These are phyloP conservation scores for Neofusicoccum kwambonambiense DNA, from an alignment of 2,329 filamentous ascomycete genomes.

Conservation along the genomic window DNA sequence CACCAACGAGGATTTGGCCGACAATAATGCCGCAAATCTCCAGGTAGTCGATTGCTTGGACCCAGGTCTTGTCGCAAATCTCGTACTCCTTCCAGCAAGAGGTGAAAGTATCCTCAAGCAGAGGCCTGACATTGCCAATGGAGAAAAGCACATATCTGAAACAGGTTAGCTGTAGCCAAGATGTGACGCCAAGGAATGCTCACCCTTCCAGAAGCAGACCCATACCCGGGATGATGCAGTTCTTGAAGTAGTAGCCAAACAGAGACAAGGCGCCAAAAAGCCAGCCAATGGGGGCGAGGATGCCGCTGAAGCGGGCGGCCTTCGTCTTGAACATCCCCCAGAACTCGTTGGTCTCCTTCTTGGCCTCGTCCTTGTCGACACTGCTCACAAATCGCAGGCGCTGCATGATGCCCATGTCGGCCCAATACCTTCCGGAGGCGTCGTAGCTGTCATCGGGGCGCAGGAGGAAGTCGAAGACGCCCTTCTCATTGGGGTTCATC, in stretches of 20 bases:
- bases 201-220: slow-evolving; percentile 84
- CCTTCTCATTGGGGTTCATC: slow-evolving; percentile 60
- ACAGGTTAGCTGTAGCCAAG: slow-evolving; percentile 15
- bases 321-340: slow-evolving; percentile 83
- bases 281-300: slow-evolving; percentile 16
- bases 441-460: slow-evolving; percentile 88
- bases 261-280: slow-evolving; percentile 43
- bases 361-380: slow-evolving; percentile 69
- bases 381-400: slow-evolving; percentile 72
- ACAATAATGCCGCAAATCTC: slow-evolving; percentile 95
- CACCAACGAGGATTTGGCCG: slow-evolving; percentile 83
- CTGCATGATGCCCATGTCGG: slow-evolving; percentile 71
- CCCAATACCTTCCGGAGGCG: slow-evolving; percentile 84
- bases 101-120: slow-evolving; percentile 75
- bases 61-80: slow-evolving; percentile 76
- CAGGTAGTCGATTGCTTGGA: slow-evolving; percentile 81
- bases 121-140: slow-evolving; percentile 85
- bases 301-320: slow-evolving; percentile 34
- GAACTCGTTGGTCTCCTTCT: slow-evolving; percentile 64
- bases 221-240: slow-evolving; percentile 88
- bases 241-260: slow-evolving; percentile 81
- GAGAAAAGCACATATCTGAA: slow-evolving; percentile 88
- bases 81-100: slow-evolving; percentile 68
- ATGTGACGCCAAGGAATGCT: background rate
- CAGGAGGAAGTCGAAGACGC: slow-evolving; percentile 74